Percentiles rank a stretch among this genome's conserved stretches.
Evolutionary conservation across 371 early-diverging fungal species (phyloP).

Genomic region (Mortierella sp.): DNA sequence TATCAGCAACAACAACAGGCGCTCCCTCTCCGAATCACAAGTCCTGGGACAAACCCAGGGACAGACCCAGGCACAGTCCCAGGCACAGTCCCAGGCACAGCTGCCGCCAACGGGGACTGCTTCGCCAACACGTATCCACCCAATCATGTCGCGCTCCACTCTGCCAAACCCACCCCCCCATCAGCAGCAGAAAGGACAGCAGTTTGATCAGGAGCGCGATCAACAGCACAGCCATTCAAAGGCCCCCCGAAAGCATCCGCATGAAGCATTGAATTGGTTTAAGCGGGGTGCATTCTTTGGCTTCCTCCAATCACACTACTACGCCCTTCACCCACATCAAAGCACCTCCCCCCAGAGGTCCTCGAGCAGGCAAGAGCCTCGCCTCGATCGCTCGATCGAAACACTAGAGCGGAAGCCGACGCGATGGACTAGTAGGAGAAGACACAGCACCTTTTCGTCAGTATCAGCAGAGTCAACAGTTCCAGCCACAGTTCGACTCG

Average conservation of each 20-base stretch:
- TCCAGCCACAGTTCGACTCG: too few relatives aligned
- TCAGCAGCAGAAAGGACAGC: conserved; percentile 14
- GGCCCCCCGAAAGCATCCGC: not conserved
- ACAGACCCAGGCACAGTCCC: conserved; percentile 12
- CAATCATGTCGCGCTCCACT: not conserved
- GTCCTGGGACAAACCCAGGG: conserved; percentile 20
- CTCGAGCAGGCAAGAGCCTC: too few relatives aligned
- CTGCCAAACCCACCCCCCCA: not conserved
- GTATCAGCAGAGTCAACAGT: too few relatives aligned
- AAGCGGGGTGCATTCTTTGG: conserved; percentile 39
- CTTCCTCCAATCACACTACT: conserved; percentile 48
- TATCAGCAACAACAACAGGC: conserved; percentile 1
- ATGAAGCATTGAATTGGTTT: not conserved
- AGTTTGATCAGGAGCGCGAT: not conserved
- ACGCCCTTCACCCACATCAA: conserved; percentile 33
- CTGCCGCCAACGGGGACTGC: not conserved
- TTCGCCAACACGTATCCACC: not conserved
- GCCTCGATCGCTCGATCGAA: too few relatives aligned
- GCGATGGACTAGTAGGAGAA: too few relatives aligned
- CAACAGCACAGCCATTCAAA: conserved; percentile 8
- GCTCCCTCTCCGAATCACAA: too few relatives aligned
- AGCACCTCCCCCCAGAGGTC: not conserved
- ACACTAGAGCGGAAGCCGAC: too few relatives aligned
- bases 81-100: conserved; percentile 10
- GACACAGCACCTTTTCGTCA: too few relatives aligned